Evolutionary conservation across 805 yeast genomes (phyloP).

Genomic region (Saturnispora mendoncae): DNA sequence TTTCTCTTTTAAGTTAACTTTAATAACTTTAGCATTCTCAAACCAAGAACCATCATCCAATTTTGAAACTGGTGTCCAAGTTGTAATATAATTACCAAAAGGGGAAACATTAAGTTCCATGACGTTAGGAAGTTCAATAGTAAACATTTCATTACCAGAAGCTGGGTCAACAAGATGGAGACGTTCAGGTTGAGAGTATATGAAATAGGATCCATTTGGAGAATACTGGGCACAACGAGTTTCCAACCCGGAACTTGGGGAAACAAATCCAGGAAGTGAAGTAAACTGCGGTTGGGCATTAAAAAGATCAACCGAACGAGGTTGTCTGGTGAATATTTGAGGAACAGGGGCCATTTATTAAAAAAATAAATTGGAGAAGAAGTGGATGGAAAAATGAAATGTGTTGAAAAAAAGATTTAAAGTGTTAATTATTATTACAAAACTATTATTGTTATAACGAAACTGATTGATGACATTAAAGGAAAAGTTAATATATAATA

Average conservation of each 20-base stretch:
- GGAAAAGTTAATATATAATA: constrained; percentile 1
- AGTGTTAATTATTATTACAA: not conserved
- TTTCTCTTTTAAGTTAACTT: constrained; percentile 30
- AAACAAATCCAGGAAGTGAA: constrained; percentile 23
- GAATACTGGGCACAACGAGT: constrained; percentile 62
- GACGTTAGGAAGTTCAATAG: constrained; percentile 53
- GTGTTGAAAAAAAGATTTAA: too few relatives aligned
- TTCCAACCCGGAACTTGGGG: constrained; percentile 29
- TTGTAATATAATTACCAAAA: constrained; percentile 65
- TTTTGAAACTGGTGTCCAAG: constrained; percentile 84
- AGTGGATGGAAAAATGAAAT: not conserved
- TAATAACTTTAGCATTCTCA: constrained; percentile 75
- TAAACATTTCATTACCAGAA: constrained; percentile 37
- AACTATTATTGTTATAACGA: not conserved
- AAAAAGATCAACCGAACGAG: constrained; percentile 45
- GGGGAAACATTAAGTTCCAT: constrained; percentile 88
- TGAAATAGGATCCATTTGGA: constrained; percentile 58
- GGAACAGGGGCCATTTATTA: constrained; percentile 20
- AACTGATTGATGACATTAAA: constrained; percentile 6
- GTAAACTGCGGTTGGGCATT: constrained; percentile 37
- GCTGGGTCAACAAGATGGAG: constrained; percentile 53
- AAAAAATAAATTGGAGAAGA: not conserved
- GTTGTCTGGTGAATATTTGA: constrained; percentile 36
- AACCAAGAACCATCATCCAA: constrained; percentile 57
- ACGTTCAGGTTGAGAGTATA: constrained; percentile 57